Evolutionary conservation across 1,139 yeast species (phyloP).

Genomic region (Debaryomycetaceae sp.): DNA sequence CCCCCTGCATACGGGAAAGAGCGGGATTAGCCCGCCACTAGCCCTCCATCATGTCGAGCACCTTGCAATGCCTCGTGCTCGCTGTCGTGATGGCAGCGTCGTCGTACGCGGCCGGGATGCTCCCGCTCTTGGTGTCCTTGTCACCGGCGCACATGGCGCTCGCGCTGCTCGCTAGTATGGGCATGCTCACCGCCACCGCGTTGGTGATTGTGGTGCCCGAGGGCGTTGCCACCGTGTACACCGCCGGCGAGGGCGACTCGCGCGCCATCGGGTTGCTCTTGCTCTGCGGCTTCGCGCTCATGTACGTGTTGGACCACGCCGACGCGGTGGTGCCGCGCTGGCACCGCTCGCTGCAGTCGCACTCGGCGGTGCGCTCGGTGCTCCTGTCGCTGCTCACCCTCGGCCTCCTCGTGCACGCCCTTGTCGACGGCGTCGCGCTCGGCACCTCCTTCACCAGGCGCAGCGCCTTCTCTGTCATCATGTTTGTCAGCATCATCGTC

Average conservation of each 20-base stretch:
- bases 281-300: conserved; percentile 46
- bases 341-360: not conserved
- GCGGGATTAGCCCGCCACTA: too few species aligned
- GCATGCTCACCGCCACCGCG: conserved; percentile 62
- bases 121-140: conserved; percentile 1
- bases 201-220: conserved; percentile 68
- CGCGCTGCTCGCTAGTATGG: conserved; percentile 51
- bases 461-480: conserved; percentile 43
- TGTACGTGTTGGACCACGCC: conserved; percentile 46
- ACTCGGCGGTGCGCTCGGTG: conserved; percentile 8
- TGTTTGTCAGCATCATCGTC: conserved; percentile 56
- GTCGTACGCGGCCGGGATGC: conserved; percentile 2
- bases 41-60: conserved; percentile 10
- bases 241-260: conserved; percentile 12
- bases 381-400: conserved; percentile 42
- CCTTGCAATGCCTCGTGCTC: not conserved
- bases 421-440: conserved; percentile 72
- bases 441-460: conserved; percentile 56
- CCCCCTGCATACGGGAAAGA: too few species aligned
- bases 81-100: conserved; percentile 1
- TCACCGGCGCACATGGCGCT: conserved; percentile 15
- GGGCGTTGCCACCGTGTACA: conserved; percentile 50
- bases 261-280: conserved; percentile 26
- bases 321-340: conserved; percentile 2
- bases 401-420: conserved; percentile 63